Percentiles rank a stretch among this genome's conserved stretches.
These are phyloP conservation scores for Vaccinium myrtillus DNA, from an alignment of 148 eudicot species.

Conservation along the genomic window DNA sequence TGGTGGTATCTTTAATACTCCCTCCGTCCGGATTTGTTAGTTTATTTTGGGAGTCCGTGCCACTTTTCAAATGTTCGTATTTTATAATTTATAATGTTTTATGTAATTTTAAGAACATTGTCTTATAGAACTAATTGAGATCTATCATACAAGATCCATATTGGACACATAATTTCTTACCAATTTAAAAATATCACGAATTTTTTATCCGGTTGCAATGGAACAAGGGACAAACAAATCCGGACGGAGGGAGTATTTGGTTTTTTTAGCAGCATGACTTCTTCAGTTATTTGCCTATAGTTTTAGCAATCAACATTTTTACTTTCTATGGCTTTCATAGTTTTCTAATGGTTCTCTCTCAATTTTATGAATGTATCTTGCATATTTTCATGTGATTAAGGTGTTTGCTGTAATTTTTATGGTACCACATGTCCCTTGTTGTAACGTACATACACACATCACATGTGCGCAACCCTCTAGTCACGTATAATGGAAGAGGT, in stretches of 20 bases:
- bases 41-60: no score
- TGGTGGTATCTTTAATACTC: not conserved
- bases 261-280: not conserved
- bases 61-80: no score
- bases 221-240: no score
- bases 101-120: no score
- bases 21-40: no score
- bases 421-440: not conserved
- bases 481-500: not conserved
- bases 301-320: not conserved
- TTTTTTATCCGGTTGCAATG: no score
- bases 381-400: not conserved
- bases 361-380: not conserved
- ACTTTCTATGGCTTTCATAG: not conserved
- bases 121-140: no score
- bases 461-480: not conserved
- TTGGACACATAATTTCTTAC: no score
- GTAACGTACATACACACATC: not conserved
- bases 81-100: no score
- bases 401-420: not conserved
- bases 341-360: not conserved
- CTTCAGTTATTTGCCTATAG: not conserved
- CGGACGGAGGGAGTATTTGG: no score
- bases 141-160: no score
- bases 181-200: no score